phyloP scores from a whole-genome alignment of 805 yeast genomes.

The Saturnispora galanensis region DNA sequence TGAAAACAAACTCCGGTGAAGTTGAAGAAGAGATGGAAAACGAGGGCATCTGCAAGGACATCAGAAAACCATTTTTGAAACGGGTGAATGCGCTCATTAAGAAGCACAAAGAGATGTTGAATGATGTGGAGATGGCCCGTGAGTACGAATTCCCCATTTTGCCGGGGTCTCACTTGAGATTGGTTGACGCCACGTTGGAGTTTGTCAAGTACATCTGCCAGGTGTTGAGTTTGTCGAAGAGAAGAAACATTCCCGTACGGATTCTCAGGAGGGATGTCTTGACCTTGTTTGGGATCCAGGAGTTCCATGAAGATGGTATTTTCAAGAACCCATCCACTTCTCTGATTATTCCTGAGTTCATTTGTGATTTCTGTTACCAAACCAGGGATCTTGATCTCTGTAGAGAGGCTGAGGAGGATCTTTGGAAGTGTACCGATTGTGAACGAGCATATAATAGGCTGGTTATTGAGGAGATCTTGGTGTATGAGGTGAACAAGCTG shows the following conservation, averaged over 20 bases:
- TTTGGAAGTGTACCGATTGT: slow-evolving; percentile 64
- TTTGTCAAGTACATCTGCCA: slow-evolving; percentile 69
- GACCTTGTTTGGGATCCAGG: slow-evolving; percentile 66
- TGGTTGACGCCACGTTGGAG: slow-evolving; percentile 69
- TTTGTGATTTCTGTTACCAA: slow-evolving; percentile 73
- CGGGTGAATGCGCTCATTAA: slow-evolving; percentile 57
- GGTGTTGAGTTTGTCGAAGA: slow-evolving; percentile 55
- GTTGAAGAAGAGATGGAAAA: slow-evolving; percentile 17
- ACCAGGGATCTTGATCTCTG: slow-evolving; percentile 77
- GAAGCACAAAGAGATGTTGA: slow-evolving; percentile 62
- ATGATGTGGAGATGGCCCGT: slow-evolving; percentile 50
- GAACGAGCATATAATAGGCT: slow-evolving; percentile 52
- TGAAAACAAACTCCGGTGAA: slow-evolving; percentile 32
- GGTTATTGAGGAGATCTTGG: slow-evolving; percentile 68
- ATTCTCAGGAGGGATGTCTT: slow-evolving; percentile 66
- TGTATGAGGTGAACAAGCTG: slow-evolving; percentile 48
- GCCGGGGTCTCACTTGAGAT: slow-evolving; percentile 58
- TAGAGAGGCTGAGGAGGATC: slow-evolving; percentile 41
- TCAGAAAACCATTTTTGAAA: slow-evolving; percentile 55
- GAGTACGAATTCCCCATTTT: slow-evolving; percentile 67
- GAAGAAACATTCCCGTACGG: slow-evolving; percentile 62
- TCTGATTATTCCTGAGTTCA: slow-evolving; percentile 52
- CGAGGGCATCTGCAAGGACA: slow-evolving; percentile 41
- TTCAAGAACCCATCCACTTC: slow-evolving; percentile 71
- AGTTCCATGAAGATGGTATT: slow-evolving; percentile 66